Conservation (phyloP, 768 basidiomycete species). For the Lentinula sp. region DNA sequence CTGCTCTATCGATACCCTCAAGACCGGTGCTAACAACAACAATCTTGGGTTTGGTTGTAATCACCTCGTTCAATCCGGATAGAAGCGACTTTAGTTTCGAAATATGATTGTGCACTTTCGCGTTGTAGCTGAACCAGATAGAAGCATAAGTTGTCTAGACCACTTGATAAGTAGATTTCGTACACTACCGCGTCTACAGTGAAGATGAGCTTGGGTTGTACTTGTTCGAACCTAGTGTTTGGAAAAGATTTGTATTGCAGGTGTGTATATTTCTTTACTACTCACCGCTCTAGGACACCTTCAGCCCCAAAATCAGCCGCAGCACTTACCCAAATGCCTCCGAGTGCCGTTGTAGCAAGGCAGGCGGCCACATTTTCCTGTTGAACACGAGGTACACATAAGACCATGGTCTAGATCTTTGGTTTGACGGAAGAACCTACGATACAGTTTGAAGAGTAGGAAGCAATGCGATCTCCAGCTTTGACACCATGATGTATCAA, state of each 20-base stretch:
- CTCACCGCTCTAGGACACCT: slow-evolving; percentile 67
- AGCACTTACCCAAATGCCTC: slow-evolving; percentile 79
- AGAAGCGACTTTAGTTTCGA: slow-evolving; percentile 58
- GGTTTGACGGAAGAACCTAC: slow-evolving; percentile 30
- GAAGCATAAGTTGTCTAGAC: not conserved
- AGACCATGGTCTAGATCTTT: not conserved
- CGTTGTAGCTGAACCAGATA: slow-evolving; percentile 50
- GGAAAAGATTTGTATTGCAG: not conserved
- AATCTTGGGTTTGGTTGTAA: slow-evolving; percentile 36
- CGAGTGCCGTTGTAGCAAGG: slow-evolving; percentile 64
- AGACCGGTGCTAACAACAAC: slow-evolving; percentile 49
- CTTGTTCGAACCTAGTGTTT: slow-evolving; percentile 61
- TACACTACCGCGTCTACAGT: slow-evolving; percentile 69
- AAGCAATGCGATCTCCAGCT: slow-evolving; percentile 68
- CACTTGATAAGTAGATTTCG: slow-evolving; percentile 14
- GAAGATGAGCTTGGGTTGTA: slow-evolving; percentile 67
- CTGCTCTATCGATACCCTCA: slow-evolving; percentile 22
- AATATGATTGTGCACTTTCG: slow-evolving; percentile 60
- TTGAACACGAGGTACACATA: slow-evolving; percentile 9
- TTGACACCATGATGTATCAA: slow-evolving; percentile 44
- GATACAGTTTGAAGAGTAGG: slow-evolving; percentile 76
- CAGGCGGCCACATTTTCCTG: slow-evolving; percentile 67
- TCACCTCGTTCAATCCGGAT: slow-evolving; percentile 36
- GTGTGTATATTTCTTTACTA: slow-evolving; percentile 6
- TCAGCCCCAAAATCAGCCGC: slow-evolving; percentile 79